A percentile compares a stretch with the other conserved stretches of the same genome.
These are phyloP conservation scores for Sanghuangporus weigelae DNA, from an alignment of 1,284 basidiomycete genomes.

Conservation along the genomic window DNA sequence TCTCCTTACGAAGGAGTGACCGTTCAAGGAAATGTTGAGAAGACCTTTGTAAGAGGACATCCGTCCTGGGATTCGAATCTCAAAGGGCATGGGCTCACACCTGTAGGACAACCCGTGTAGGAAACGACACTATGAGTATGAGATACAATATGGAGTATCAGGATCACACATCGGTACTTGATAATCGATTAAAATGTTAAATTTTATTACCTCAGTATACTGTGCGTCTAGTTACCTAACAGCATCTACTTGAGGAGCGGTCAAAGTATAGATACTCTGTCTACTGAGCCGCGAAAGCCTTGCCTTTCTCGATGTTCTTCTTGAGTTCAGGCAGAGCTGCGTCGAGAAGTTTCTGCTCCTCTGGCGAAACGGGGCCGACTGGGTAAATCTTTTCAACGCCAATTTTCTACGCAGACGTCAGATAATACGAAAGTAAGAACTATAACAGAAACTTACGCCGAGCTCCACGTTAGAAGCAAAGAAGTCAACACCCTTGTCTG, in stretches of 20 bases:
- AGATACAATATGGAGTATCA: neutral
- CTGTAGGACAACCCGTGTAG: neutral
- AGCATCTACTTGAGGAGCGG: neutral
- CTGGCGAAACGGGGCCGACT: constrained; percentile 67
- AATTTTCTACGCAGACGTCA: constrained; percentile 45
- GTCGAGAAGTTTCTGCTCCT: constrained; percentile 84
- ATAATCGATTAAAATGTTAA: neutral
- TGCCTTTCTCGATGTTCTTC: constrained; percentile 97
- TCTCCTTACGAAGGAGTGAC: constrained; percentile 79
- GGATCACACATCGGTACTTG: neutral
- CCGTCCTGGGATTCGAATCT: constrained; percentile 51
- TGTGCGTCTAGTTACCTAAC: neutral
- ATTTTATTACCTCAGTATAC: neutral
- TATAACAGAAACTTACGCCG: constrained; percentile 53
- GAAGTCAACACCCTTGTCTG: constrained; percentile 79
- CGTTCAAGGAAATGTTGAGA: constrained; percentile 65
- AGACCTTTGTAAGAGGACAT: constrained; percentile 73
- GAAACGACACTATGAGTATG: neutral
- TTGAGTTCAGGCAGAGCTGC: constrained; percentile 89
- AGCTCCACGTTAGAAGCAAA: constrained; percentile 91
- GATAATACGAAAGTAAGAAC: constrained; percentile 5
- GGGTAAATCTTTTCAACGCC: constrained; percentile 90
- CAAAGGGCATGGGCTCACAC: neutral
- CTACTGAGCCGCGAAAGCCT: constrained; percentile 55
- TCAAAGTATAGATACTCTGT: neutral